Percentiles rank a stretch among this genome's conserved stretches.
These are phyloP conservation scores for Ceratobasidium sp. DNA, from an alignment of 1,284 basidiomycete genomes.

Conservation along the genomic window DNA sequence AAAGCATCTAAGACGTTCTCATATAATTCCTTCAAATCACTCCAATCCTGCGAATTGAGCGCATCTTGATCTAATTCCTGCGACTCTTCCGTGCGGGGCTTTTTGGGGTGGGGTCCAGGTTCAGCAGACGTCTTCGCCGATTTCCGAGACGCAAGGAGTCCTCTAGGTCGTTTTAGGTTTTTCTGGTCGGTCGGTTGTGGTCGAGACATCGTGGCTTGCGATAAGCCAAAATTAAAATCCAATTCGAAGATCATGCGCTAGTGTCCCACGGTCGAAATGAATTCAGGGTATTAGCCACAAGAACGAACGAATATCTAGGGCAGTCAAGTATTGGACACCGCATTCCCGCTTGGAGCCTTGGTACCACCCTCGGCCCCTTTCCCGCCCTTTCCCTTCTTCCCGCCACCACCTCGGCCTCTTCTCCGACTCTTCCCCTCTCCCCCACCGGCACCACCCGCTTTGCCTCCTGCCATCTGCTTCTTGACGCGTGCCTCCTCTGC, in stretches of 20 bases:
- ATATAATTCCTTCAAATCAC: conserved; percentile 73
- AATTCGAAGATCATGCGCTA: not conserved
- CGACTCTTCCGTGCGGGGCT: conserved; percentile 4
- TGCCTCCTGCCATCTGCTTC: conserved; percentile 55
- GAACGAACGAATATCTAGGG: too few species aligned
- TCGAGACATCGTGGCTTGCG: not conserved
- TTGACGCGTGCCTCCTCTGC: conserved; percentile 80
- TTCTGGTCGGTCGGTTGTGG: conserved; percentile 15
- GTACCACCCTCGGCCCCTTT: conserved; percentile 44
- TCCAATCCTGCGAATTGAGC: conserved; percentile 69
- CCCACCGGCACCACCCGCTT: conserved; percentile 8
- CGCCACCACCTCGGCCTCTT: conserved; percentile 36
- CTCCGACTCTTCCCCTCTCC: conserved; percentile 37
- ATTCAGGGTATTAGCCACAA: too few species aligned
- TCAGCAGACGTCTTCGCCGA: not conserved
- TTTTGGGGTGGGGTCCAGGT: conserved; percentile 7
- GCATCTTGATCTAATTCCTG: conserved; percentile 14
- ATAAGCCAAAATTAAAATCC: conserved; percentile 31
- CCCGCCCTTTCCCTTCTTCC: conserved; percentile 23
- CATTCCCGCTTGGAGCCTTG: too few species aligned
- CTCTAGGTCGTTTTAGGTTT: conserved; percentile 33
- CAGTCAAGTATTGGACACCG: too few species aligned
- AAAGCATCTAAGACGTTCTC: conserved; percentile 68
- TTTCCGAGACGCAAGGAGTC: conserved; percentile 29
- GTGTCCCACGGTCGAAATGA: too few species aligned